Evolutionary conservation across 441 rosid genomes (phyloP), one percentile per base, ranked within the genome.

Genomic region (Codiaeum variegatum): DNA sequence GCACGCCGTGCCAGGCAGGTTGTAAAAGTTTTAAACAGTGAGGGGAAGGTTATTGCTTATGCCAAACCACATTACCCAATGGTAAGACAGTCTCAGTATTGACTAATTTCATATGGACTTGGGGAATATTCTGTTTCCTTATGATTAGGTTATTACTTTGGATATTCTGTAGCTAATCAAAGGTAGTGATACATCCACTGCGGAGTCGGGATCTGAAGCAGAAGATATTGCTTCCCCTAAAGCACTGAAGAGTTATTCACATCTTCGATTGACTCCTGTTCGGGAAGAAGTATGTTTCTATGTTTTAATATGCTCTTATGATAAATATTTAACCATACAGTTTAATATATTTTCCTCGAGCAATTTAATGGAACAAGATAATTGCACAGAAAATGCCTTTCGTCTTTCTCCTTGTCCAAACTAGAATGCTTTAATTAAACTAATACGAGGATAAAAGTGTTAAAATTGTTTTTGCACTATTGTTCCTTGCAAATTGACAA

Each of bases 121-220:
- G 21, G 21, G 21, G 10, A 31, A 11, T 44, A 21, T 52, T 40
- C 12, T 32, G 19, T 47, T 64, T 73, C 32, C 49, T 61, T 9
- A 46, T 36, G 16, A 36, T 44, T 24, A 31, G 19, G 36, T 10
- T 3, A 10, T 56, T 70, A n/a, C 44, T 1, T 56, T 69, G 28
- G 52, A 28, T 46, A 52, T 77, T 52, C 18, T 77, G 82, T 71
- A 69, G 71, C 85, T 89, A 95, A 77, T 96, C 44, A 93, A 81
- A 79, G 93, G 99, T 40, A 93, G 98, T 76, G 98, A 93, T 82
- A 88, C 99, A 66, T 96, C 99, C 59, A 89, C 99, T 28, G 97
- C 98, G 3, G 99, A 96, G 81, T 96, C 99, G 28, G 98, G 99
- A 72, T 96, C 99, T 66, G 97, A 96, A 80, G 97, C 97, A 21